A percentile compares a stretch with the other conserved stretches of the same genome.
Conservation (phyloP, 352 stramenopile genomes). For the Phytophthora idaei region DNA sequence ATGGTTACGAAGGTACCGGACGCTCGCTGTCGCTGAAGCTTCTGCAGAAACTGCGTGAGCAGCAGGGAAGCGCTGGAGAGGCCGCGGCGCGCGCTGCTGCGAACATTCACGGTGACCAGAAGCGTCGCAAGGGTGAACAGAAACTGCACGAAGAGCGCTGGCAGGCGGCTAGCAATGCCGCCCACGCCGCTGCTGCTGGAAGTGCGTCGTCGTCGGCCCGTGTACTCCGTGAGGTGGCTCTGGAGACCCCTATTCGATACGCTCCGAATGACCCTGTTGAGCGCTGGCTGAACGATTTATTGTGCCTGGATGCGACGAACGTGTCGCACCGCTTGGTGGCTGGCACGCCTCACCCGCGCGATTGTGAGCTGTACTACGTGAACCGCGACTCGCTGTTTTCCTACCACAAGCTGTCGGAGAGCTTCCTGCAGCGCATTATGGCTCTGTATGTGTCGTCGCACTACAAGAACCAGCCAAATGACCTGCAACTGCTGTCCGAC, state of each 20-base stretch:
- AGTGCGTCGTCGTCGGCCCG: conserved; percentile 56
- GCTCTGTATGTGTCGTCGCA: conserved; percentile 98
- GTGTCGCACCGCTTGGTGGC: conserved; percentile 88
- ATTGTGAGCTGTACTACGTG: conserved; percentile 99
- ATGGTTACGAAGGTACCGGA: conserved; percentile 99
- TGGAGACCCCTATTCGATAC: conserved; percentile 99
- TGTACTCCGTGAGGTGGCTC: conserved; percentile 93
- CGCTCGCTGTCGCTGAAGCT: conserved; percentile 98
- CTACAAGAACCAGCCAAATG: conserved; percentile 99
- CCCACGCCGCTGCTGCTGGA: conserved; percentile 59
- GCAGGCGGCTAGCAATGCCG: conserved; percentile 91
- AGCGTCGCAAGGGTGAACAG: conserved; percentile 94
- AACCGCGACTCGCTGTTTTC: conserved; percentile 99
- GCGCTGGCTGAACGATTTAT: conserved; percentile 96
- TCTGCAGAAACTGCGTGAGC: conserved; percentile 97
- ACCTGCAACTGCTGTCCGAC: conserved; percentile 99
- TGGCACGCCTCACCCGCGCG: conserved; percentile 93
- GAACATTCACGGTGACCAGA: conserved; percentile 88
- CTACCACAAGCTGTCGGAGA: conserved; percentile 99
- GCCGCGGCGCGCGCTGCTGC: conserved; percentile 61
- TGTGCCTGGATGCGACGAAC: conserved; percentile 95
- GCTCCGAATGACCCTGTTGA: conserved; percentile 95
- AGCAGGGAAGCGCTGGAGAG: conserved; percentile 84
- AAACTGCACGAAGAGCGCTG: conserved; percentile 98
- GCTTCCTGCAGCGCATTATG: conserved; percentile 93